These are phyloP conservation scores for Allium fistulosum DNA, from an alignment of 106 monocot genomes.

Conservation along the genomic window DNA sequence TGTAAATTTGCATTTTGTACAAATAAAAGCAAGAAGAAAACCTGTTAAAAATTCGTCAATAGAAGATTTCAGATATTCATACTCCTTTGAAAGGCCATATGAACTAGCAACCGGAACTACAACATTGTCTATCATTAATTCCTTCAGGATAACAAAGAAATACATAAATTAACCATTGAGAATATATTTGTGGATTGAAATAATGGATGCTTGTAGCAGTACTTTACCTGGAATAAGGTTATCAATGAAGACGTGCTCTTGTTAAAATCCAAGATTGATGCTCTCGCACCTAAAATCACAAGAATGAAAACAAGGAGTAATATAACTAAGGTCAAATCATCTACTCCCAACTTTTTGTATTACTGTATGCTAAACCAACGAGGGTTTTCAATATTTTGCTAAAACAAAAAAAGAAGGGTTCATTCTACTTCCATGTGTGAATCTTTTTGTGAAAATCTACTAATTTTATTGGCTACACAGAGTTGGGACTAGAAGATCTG, in stretches of 20 bases:
- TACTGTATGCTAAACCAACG: no score
- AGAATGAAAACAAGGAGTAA: no score
- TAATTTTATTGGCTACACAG: no score
- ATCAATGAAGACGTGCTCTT: conserved; percentile 59
- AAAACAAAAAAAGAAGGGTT: no score
- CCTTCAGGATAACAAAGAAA: conserved; percentile 19
- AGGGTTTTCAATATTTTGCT: no score
- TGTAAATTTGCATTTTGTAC: neutral
- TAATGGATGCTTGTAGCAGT: neutral
- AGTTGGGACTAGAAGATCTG: no score
- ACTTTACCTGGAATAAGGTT: conserved; percentile 50
- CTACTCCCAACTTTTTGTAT: no score
- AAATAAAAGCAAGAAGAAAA: conserved; percentile 7
- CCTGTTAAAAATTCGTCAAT: conserved; percentile 83
- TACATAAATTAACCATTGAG: neutral
- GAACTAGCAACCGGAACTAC: conserved; percentile 72
- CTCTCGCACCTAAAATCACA: conserved; percentile 57
- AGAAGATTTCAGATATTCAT: conserved; percentile 71
- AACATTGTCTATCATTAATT: conserved; percentile 82
- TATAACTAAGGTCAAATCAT: no score
- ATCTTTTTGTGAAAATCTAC: no score
- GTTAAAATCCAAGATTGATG: conserved; percentile 85
- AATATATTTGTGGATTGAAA: neutral
- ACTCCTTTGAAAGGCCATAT: conserved; percentile 74
- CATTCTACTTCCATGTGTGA: no score